Evolutionary conservation across 192 early-diverging fungal species (phyloP), one percentile per base, ranked within the genome.

Genomic region (Linnemannia zychae): DNA sequence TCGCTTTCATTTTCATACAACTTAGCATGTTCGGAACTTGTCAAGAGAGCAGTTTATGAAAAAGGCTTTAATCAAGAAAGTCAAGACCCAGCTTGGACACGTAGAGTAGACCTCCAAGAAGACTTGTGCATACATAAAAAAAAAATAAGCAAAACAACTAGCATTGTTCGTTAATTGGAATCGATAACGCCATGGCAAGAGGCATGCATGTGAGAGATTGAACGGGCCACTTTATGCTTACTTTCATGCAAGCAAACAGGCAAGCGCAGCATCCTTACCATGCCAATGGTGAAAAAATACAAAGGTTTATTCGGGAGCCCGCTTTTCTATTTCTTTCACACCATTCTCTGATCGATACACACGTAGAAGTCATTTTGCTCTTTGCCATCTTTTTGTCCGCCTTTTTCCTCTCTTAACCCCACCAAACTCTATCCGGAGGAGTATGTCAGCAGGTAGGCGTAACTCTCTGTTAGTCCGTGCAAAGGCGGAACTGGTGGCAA

Each of bases 21-120:
- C 63, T 24, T 67, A 97, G 91, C 91, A 92, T 75, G 92, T 96
- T 38, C 92, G 97, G 9, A 92, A 90, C 49, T 89, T 99, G 24
- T 94, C 96, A 0, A 89, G 96, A 72, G 96, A 98, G 71, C 96
- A 97, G 83, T 99, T 98, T 78, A 92, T 97, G 93, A 95, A 96
- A 50, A 91, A 96, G 52, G 96, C 95, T 0, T 84, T 96, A 71
- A 91, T 93, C 11, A 88, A 93, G 49, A 96, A 96, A 84, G 92
- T 95, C 63, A 88, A 93, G 37, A 78, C 82, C 47, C 87, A 86
- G 70, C 67, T 83, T 46, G 84, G 81, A 17, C 81, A 86, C 20
- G 50, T 79, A 68, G 72, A 78, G 52, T 70, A 79, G 52, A 24
- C 9, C 13, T 38, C 1, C 22, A 63, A 16, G n/a, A 63, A 16